Evolutionary conservation across 768 basidiomycete species (phyloP), one percentile per base, ranked within the genome.

Genomic region (Agaricus subrufescens): DNA sequence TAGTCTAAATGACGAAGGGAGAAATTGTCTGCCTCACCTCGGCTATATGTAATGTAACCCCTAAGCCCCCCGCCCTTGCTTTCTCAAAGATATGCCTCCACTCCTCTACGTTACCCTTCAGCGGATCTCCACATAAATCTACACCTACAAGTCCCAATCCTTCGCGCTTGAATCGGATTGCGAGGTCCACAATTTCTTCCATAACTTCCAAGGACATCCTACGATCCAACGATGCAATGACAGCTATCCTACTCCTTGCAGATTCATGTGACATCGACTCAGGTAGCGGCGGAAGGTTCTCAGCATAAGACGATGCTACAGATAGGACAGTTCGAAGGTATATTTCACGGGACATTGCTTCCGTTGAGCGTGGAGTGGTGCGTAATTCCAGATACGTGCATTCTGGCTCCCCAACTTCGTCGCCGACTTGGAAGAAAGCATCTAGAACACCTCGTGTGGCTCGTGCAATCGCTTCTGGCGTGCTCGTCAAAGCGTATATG

Each of bases 341-440:
- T 43, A 73, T 66, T 56, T 75, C 68, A 8, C 84, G 73, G 6
- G 73, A 75, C 86, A 92, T 89, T 4, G 74, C 60, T 0, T 66
- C 54, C 0, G 83, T 88, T 64, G 65, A 71, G 44, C 85, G 78
- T 0, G 91, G 92, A 0, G 88, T 92, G 9, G 84, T 85, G n/a
- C 92, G 83, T n/a, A 94, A 78, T 64, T 94, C 92, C 34, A 94
- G 74, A 64, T 91, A 91, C 3, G 69, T 69, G 57, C 86, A 91
- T 52, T 89, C 53, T 19, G 53, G 45, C 23, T 30, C 15, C 2
- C 15, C 27, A 31, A 4, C 7, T 4, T 25, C 23, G n/a, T 19
- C 14, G 5, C 15, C 31, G 4, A 34, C 4, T 25, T n/a, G 25
- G 27, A 50, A 50, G 48, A 94, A 94, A 3, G 73, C 69, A 19